Evolutionary conservation across 352 stramenopile species (phyloP).

Genomic region (Phytopythium sindhum): DNA sequence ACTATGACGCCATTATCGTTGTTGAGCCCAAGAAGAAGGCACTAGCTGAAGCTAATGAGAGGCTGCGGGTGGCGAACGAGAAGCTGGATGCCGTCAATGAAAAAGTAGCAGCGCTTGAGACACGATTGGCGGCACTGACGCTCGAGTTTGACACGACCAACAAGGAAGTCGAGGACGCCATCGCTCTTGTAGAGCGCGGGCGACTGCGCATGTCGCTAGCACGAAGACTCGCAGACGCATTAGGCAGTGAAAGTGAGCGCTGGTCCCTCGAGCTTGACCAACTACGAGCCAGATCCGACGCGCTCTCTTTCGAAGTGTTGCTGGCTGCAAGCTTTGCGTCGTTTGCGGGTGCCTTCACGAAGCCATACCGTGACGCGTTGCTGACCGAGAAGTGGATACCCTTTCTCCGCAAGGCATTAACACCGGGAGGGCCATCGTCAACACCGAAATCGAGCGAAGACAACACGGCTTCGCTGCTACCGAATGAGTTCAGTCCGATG

Average conservation of each 20-base stretch:
- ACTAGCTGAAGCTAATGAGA: constrained; percentile 74
- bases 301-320: constrained; percentile 89
- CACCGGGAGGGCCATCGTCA: constrained; percentile 11
- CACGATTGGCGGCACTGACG: constrained; percentile 76
- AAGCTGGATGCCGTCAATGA: constrained; percentile 84
- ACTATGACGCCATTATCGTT: constrained; percentile 93
- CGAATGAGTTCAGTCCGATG: constrained; percentile 55
- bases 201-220: constrained; percentile 90
- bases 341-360: constrained; percentile 94
- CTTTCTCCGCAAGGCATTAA: constrained; percentile 70
- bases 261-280: constrained; percentile 85
- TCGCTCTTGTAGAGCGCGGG: constrained; percentile 83
- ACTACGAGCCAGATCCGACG: constrained; percentile 67
- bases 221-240: constrained; percentile 85
- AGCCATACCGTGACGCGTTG: constrained; percentile 87
- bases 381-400: constrained; percentile 85
- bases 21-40: constrained; percentile 92
- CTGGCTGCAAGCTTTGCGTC: constrained; percentile 91
- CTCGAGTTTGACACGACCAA: constrained; percentile 87
- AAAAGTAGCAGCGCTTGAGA: constrained; percentile 88
- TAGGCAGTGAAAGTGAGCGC: constrained; percentile 92
- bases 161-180: constrained; percentile 86
- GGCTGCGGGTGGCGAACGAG: constrained; percentile 81
- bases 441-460: constrained; percentile 18
- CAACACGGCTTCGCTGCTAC: constrained; percentile 1